phyloP scores from a whole-genome alignment of 2,329 filamentous ascomycete species.

The Cytospora piceae region DNA sequence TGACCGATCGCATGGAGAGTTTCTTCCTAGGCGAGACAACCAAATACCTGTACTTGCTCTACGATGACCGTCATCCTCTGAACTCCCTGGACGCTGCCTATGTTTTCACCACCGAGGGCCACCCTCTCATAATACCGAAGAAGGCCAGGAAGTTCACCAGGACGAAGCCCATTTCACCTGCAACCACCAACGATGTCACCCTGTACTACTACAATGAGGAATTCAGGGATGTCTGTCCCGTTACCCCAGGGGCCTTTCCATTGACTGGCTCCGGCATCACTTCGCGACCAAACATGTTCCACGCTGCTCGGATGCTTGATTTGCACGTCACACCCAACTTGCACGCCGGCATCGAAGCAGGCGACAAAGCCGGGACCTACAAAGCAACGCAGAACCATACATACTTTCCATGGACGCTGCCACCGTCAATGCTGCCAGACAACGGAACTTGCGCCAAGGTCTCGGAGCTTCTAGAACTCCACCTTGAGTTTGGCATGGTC shows the following conservation, averaged over 20 bases:
- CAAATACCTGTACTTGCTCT: conserved; percentile 93
- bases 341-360: conserved; percentile 50
- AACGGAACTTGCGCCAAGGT: conserved; percentile 80
- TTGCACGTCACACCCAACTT: conserved; percentile 75
- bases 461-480: conserved; percentile 70
- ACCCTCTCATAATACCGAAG: conserved; percentile 83
- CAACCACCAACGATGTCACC: conserved; percentile 29
- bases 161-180: conserved; percentile 29
- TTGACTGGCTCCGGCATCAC: conserved; percentile 80
- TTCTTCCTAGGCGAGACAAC: conserved; percentile 97
- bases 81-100: conserved; percentile 85
- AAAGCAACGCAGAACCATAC: conserved; percentile 74
- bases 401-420: conserved; percentile 92
- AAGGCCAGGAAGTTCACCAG: conserved; percentile 38
- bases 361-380: conserved; percentile 47
- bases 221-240: conserved; percentile 68
- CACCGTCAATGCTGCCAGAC: conserved; percentile 70
- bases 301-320: conserved; percentile 83
- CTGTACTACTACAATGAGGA: conserved; percentile 45
- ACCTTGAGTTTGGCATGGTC: conserved; percentile 63
- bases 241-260: conserved; percentile 59
- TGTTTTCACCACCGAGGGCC: conserved; percentile 95
- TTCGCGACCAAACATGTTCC: conserved; percentile 80
- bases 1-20: conserved; percentile 95
- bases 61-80: conserved; percentile 81